Conservation (phyloP, 768 basidiomycete genomes). For the Leccinum barrowsii region DNA sequence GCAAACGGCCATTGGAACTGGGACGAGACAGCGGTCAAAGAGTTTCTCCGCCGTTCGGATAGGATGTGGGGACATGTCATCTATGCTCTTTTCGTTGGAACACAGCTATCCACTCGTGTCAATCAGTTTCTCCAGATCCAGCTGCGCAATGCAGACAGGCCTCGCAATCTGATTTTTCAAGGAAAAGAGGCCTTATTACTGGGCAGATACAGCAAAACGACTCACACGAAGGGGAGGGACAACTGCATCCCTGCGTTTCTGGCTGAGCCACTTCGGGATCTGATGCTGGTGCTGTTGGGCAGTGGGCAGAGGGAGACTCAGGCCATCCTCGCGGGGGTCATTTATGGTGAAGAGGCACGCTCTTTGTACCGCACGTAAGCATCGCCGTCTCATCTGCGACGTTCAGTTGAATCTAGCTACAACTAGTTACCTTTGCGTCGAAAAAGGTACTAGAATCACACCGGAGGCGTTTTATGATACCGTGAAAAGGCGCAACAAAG, state of each 20-base stretch:
- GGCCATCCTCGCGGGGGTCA: background rate
- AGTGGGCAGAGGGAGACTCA: slow-evolving; percentile 5
- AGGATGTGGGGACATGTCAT: background rate
- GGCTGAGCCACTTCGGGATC: background rate
- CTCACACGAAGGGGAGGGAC: background rate
- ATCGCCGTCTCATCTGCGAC: background rate
- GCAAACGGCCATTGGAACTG: background rate
- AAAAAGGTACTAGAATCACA: background rate
- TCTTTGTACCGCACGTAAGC: background rate
- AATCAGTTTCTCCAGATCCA: slow-evolving; percentile 6
- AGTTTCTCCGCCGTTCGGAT: background rate
- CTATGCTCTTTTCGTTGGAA: slow-evolving; percentile 1
- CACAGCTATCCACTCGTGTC: background rate
- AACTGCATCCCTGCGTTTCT: slow-evolving; percentile 4
- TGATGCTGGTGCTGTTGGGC: background rate
- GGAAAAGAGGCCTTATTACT: background rate
- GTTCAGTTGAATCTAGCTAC: background rate
- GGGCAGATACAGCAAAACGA: slow-evolving; percentile 8
- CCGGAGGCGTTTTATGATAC: background rate
- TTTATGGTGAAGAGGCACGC: background rate
- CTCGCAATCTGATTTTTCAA: slow-evolving; percentile 4
- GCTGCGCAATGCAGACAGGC: background rate
- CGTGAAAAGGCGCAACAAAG: background rate
- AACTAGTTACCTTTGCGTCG: background rate
- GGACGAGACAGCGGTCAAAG: background rate